A percentile compares a stretch with the other conserved stretches of the same genome.
phyloP scores from a whole-genome alignment of 2,329 filamentous ascomycete species.

The Penicillium sp. region DNA sequence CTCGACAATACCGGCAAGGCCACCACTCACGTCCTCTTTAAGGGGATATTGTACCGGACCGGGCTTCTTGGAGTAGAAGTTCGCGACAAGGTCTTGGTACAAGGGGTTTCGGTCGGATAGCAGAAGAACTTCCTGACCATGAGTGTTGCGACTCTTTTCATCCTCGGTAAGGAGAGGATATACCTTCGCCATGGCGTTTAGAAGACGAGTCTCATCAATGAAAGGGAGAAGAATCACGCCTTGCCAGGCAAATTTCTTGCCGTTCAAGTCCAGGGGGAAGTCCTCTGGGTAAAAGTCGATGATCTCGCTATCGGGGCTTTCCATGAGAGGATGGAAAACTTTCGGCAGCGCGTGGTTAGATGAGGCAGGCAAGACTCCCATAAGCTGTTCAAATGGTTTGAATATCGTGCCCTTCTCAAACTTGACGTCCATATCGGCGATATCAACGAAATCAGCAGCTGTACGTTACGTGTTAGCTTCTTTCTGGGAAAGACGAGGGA shows the following conservation, averaged over 20 bases:
- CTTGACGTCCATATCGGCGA: constrained; percentile 72
- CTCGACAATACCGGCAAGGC: constrained; percentile 74
- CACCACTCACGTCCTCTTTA: constrained; percentile 70
- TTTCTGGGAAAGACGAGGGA: neutral
- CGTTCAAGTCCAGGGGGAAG: constrained; percentile 89
- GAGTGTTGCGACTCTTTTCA: constrained; percentile 72
- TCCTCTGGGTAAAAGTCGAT: constrained; percentile 97
- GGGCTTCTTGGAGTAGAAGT: constrained; percentile 91
- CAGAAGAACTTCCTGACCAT: constrained; percentile 77
- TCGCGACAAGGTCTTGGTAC: constrained; percentile 77
- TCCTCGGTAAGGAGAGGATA: constrained; percentile 76
- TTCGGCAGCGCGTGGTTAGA: constrained; percentile 88
- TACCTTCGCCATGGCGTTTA: constrained; percentile 76
- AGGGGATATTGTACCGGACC: constrained; percentile 65
- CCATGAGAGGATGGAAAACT: constrained; percentile 89
- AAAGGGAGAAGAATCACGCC: constrained; percentile 91
- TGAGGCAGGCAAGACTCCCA: constrained; percentile 93
- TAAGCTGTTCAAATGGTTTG: constrained; percentile 91
- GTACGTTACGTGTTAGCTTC: neutral
- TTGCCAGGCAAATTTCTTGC: constrained; percentile 98
- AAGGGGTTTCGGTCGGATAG: constrained; percentile 80
- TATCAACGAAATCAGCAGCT: constrained; percentile 85
- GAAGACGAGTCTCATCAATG: constrained; percentile 84
- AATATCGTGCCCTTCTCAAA: constrained; percentile 86
- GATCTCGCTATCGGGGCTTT: constrained; percentile 80